Evolutionary conservation across 148 eudicot species (phyloP), one percentile per base, ranked within the genome.

Genomic region (Vaccinium corymbosum): DNA sequence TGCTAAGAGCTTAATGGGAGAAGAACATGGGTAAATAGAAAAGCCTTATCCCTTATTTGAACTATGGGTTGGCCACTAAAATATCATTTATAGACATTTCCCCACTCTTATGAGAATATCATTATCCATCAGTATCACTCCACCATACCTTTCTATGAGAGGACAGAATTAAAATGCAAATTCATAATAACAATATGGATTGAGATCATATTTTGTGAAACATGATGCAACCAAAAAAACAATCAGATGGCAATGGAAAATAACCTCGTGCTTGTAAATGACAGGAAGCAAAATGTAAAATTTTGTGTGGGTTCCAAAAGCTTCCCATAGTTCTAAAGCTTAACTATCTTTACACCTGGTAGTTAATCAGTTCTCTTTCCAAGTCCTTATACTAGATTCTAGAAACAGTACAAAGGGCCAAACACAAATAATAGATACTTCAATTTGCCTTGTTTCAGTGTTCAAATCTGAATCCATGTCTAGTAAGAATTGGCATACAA

Each of bases 201-300:
- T n/a, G 22, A 42, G 11, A 7, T 74, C 0, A 32, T 16, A n/a
- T 29, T 16, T 50, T 7, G 17, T 1, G 52, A 74, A 13, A 42
- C 13, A 46, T 38, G 42, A 17, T 74, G 57, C 19, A 76, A 76
- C 55, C 56, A n/a, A 20, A 76, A 25, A 3, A 48, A 12, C 52
- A n/a, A 49, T 42, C 78, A 2, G 50, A 74, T 46, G 25, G 78
- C 52, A 42, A 35, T 74, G 78, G 27, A 19, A 76, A n/a, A 42
- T 22, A 20, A 76, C 32, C 56, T 50, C 32, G 11, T 22, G 79
- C 80, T 52, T 77, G 80, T 74, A 71, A 35, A 71, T 32, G 76
- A 14, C 72, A 66, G 3, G 19, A 29, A 72, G 19, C 76, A 13
- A 73, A 17, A 15, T 73, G 51, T 4, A 27, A 10, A 76, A 48